phyloP scores from a whole-genome alignment of 116 monocot species.

The Trichopus zeylanicus region DNA sequence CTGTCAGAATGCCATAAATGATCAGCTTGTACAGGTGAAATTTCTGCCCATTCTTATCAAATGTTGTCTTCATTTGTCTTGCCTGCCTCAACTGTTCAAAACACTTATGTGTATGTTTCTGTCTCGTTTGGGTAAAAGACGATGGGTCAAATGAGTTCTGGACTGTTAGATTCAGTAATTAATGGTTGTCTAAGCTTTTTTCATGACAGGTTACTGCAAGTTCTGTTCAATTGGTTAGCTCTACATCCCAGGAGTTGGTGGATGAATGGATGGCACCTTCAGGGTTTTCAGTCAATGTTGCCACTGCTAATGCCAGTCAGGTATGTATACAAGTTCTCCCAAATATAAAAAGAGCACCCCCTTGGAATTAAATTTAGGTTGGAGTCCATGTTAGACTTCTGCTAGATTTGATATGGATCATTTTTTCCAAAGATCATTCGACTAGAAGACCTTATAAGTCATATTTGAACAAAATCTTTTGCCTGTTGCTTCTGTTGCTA shows the following conservation, averaged over 20 bases:
- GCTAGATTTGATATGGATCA: no score
- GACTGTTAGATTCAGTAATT: not conserved
- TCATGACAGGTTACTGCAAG: conserved; percentile 66
- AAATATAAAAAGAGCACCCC: not conserved
- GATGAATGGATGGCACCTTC: conserved; percentile 82
- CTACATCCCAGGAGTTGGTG: conserved; percentile 62
- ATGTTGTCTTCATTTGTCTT: not conserved
- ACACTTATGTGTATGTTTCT: not conserved
- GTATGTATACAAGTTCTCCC: conserved; percentile 17
- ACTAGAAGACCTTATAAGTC: no score
- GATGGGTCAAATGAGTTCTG: not conserved
- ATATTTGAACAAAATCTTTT: no score
- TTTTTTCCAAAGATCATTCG: no score
- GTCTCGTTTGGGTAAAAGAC: not conserved
- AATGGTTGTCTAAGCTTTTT: not conserved
- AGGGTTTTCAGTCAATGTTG: conserved; percentile 96
- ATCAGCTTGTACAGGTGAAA: conserved; percentile 84
- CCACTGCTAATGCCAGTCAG: conserved; percentile 92
- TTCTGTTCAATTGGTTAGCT: conserved; percentile 80
- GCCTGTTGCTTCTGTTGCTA: not conserved
- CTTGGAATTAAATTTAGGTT: not conserved
- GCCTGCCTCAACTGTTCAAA: not conserved
- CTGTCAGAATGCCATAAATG: conserved; percentile 84
- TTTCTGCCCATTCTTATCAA: not conserved
- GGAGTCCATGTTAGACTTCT: not conserved